Evolutionary conservation across 2,329 filamentous ascomycete genomes (phyloP).

Genomic region (Cladosporium colombiae): DNA sequence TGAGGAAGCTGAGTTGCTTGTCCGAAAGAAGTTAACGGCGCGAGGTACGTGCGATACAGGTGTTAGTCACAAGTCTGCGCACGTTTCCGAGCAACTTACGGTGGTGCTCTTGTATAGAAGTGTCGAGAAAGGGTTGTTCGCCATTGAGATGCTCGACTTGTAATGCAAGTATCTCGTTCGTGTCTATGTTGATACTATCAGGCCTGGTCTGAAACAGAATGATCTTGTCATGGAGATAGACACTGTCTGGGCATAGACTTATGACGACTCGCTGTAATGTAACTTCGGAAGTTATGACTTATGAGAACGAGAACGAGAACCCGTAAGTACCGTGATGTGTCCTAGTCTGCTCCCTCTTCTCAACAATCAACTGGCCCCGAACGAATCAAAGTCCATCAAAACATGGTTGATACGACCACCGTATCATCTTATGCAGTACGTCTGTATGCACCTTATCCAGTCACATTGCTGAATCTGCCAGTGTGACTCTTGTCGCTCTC

Average conservation of each 20-base stretch:
- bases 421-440: neutral
- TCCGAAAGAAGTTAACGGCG: neutral
- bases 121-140: neutral
- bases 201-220: neutral
- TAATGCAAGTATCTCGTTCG: neutral
- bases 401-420: neutral
- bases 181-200: no score
- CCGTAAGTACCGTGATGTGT: neutral
- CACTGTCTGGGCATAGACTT: neutral
- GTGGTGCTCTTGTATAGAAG: no score
- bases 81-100: neutral
- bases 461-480: neutral
- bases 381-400: neutral
- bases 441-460: neutral
- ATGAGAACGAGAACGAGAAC: no score
- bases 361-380: neutral
- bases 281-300: no score
- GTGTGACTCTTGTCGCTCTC: constrained; percentile 27
- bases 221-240: neutral
- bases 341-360: neutral
- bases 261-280: neutral
- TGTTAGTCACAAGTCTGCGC: neutral
- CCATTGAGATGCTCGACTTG: neutral
- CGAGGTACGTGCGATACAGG: neutral
- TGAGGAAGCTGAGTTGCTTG: neutral